Evolutionary conservation across 1,139 yeast genomes (phyloP).

Genomic region (Pichia sp.): DNA sequence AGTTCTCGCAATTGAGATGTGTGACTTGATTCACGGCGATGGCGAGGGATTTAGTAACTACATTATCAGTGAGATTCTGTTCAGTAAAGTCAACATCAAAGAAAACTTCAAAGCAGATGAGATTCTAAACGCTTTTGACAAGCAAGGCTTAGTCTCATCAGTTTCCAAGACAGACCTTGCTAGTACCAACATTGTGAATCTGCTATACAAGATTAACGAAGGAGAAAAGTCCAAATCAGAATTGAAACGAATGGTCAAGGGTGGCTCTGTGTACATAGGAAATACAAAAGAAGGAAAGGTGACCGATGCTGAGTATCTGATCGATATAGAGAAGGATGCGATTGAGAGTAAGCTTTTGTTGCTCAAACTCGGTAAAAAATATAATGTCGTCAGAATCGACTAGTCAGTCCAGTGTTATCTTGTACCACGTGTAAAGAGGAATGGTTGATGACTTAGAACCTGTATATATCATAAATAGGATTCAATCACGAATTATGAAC

Average conservation of each 20-base stretch:
- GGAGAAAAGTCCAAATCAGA: conserved; percentile 39
- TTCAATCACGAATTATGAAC: conserved; percentile 14
- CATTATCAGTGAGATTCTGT: conserved; percentile 26
- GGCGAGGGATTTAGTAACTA: conserved; percentile 48
- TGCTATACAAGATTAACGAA: conserved; percentile 16
- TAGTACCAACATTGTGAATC: conserved; percentile 13
- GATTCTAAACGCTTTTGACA: conserved; percentile 50
- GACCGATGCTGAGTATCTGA: conserved; percentile 41
- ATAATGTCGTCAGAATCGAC: conserved; percentile 44
- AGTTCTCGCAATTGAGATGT: conserved; percentile 73
- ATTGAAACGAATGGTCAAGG: conserved; percentile 50
- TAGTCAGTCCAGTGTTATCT: too few species aligned
- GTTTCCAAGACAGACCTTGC: conserved; percentile 30
- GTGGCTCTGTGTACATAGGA: conserved; percentile 74
- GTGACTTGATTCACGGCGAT: conserved; percentile 79
- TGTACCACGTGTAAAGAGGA: too few species aligned
- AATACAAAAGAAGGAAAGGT: conserved; percentile 45
- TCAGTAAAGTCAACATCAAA: conserved; percentile 24
- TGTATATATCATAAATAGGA: conserved; percentile 3
- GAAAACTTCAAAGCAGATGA: conserved; percentile 40
- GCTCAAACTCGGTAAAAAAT: conserved; percentile 71
- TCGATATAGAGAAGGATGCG: conserved; percentile 39
- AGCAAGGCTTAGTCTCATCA: conserved; percentile 52
- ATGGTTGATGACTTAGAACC: background rate
- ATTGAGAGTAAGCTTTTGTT: conserved; percentile 57